phyloP scores from a whole-genome alignment of 192 early-diverging fungal species.

The Rhizophagus sp. region DNA sequence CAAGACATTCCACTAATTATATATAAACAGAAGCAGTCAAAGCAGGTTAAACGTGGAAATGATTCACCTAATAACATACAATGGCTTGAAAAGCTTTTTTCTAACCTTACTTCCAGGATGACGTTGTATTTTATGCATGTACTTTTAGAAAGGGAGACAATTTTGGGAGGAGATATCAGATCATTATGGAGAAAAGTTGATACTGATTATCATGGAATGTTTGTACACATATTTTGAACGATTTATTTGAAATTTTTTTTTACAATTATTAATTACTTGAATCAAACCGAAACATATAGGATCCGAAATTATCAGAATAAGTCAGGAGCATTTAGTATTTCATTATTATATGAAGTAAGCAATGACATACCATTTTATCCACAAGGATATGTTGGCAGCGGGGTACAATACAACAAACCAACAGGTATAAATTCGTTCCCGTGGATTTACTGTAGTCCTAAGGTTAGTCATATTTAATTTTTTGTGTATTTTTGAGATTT shows the following conservation, averaged over 20 bases:
- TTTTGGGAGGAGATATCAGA: constrained; percentile 33
- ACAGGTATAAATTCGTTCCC: constrained; percentile 32
- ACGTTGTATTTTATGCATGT: constrained; percentile 48
- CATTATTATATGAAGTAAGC: constrained; percentile 40
- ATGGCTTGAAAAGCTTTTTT: constrained; percentile 25
- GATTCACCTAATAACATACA: constrained; percentile 36
- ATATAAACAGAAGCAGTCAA: constrained; percentile 19
- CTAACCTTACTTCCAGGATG: constrained; percentile 45
- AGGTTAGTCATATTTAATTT: constrained; percentile 26
- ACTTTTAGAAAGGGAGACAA: constrained; percentile 40
- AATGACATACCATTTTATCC: constrained; percentile 37
- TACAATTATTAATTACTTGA: neutral
- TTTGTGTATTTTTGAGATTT: neutral
- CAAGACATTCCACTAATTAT: neutral
- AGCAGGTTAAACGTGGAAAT: constrained; percentile 34
- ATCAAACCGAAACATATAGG: constrained; percentile 6
- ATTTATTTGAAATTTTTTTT: no score
- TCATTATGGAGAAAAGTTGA: constrained; percentile 30
- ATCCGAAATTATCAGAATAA: constrained; percentile 33
- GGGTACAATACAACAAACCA: constrained; percentile 39
- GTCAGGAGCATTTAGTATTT: no score
- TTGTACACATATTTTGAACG: neutral
- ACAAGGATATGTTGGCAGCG: constrained; percentile 40
- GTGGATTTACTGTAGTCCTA: constrained; percentile 46
- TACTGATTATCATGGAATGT: constrained; percentile 44